Conservation (phyloP, 148 eudicot species). For the Salicornia ramosissima region DNA sequence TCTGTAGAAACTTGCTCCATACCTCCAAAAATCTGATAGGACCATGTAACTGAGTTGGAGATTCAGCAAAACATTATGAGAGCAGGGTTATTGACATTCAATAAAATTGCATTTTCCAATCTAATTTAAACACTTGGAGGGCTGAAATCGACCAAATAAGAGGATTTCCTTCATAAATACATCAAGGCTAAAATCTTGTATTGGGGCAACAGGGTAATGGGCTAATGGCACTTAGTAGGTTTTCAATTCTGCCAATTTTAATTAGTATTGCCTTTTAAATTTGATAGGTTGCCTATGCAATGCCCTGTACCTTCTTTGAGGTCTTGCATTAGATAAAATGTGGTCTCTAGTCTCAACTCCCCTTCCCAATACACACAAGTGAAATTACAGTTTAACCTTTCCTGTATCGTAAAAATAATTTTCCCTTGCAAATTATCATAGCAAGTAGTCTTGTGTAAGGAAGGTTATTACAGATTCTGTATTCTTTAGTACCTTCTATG, state of each 20-base stretch:
- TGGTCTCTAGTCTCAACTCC: too few species aligned
- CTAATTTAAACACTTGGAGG: too few species aligned
- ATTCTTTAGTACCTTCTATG: neutral
- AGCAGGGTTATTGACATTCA: neutral
- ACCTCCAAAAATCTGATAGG: neutral
- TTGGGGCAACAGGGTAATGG: too few species aligned
- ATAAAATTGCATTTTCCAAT: too few species aligned
- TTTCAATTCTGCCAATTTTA: too few species aligned
- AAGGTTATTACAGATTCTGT: slow-evolving; percentile 3
- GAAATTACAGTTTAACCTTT: neutral
- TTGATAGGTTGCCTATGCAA: neutral
- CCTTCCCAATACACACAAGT: too few species aligned
- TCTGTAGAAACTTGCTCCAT: neutral
- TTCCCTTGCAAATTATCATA: neutral
- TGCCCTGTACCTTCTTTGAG: neutral
- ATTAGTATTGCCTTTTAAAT: too few species aligned
- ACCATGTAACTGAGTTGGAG: too few species aligned
- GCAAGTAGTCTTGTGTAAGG: neutral
- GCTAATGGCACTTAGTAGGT: too few species aligned
- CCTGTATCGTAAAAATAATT: neutral
- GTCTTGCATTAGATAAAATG: neutral
- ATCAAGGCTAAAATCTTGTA: too few species aligned
- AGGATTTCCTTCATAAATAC: too few species aligned
- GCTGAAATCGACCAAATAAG: too few species aligned
- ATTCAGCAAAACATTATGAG: neutral